These are phyloP conservation scores for Fusarium albidum DNA, from an alignment of 2,329 filamentous ascomycete genomes.

Conservation along the genomic window DNA sequence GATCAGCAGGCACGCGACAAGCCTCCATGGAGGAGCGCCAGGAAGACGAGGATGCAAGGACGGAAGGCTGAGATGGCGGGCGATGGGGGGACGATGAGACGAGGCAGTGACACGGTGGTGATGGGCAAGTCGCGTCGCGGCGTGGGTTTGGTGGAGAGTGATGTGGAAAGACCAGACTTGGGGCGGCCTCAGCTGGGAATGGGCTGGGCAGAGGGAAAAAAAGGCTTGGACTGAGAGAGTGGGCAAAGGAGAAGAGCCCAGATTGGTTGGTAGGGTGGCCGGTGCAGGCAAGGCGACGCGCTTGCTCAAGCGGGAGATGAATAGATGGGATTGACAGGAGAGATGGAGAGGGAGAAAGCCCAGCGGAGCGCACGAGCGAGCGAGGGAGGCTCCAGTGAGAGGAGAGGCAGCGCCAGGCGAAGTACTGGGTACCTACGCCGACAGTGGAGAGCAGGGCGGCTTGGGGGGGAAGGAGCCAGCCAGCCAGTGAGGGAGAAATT, in stretches of 20 bases:
- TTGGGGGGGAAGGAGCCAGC: slow-evolving; percentile 11
- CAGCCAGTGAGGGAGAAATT: slow-evolving; percentile 44
- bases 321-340: slow-evolving; percentile 34
- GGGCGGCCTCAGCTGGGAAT: slow-evolving; percentile 32
- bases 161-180: slow-evolving; percentile 43
- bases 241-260: slow-evolving; percentile 31
- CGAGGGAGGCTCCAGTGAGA: slow-evolving; percentile 20
- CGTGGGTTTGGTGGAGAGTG: slow-evolving; percentile 51
- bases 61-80: slow-evolving; percentile 50
- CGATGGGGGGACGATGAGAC: slow-evolving; percentile 49
- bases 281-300: slow-evolving; percentile 34
- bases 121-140: slow-evolving; percentile 54
- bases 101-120: slow-evolving; percentile 57
- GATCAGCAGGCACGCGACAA: slow-evolving; percentile 50
- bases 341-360: slow-evolving; percentile 35
- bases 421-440: slow-evolving; percentile 17
- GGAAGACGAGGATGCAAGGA: slow-evolving; percentile 38
- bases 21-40: slow-evolving; percentile 51
- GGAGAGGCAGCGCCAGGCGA: slow-evolving; percentile 19
- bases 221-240: slow-evolving; percentile 20
- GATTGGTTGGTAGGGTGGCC: slow-evolving; percentile 36
- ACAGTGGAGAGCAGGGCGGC: slow-evolving; percentile 29
- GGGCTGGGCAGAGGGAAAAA: slow-evolving; percentile 24
- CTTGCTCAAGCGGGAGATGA: slow-evolving; percentile 35
- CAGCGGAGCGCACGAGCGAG: slow-evolving; percentile 30